These are phyloP conservation scores for Physcomitrium patens DNA, from an alignment of 225 moss, liverwort and hornwort genomes.

Conservation along the genomic window DNA sequence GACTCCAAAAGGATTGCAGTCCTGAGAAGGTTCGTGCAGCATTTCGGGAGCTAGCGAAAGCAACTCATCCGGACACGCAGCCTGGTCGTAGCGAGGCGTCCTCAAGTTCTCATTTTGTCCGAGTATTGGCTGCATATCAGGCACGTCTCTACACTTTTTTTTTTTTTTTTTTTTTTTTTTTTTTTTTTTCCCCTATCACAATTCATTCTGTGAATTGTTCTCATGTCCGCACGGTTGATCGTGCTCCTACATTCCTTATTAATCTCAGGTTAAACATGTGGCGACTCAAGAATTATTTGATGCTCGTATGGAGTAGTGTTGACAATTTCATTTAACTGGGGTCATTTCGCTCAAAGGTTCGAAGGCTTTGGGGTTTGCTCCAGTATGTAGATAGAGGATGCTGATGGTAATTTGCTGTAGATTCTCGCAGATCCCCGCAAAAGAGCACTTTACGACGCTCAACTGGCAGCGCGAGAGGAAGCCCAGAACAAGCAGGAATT, in stretches of 20 bases:
- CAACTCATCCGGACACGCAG: constrained; percentile 92
- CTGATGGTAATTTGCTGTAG: constrained; percentile 58
- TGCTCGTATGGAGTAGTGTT: background rate
- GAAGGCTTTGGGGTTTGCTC: background rate
- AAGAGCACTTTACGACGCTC: constrained; percentile 81
- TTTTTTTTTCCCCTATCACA: background rate
- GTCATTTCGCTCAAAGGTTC: background rate
- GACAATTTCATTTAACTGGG: background rate
- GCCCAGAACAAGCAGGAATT: constrained; percentile 29
- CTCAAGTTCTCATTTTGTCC: constrained; percentile 77
- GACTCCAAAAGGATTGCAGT: constrained; percentile 59
- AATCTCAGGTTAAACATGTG: background rate
- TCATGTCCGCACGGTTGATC: background rate
- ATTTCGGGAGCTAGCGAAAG: constrained; percentile 89
- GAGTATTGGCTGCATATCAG: constrained; percentile 93
- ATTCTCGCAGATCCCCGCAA: constrained; percentile 92
- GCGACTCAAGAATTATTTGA: background rate
- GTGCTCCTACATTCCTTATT: background rate
- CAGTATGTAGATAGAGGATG: constrained; percentile 8
- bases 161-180: background rate
- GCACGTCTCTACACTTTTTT: constrained; percentile 32
- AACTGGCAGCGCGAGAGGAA: constrained; percentile 49
- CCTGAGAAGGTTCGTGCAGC: constrained; percentile 58
- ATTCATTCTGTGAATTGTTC: background rate
- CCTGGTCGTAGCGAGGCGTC: constrained; percentile 34